phyloP scores from a whole-genome alignment of 2,329 filamentous ascomycete genomes.

The Phaeosphaeria sp. region DNA sequence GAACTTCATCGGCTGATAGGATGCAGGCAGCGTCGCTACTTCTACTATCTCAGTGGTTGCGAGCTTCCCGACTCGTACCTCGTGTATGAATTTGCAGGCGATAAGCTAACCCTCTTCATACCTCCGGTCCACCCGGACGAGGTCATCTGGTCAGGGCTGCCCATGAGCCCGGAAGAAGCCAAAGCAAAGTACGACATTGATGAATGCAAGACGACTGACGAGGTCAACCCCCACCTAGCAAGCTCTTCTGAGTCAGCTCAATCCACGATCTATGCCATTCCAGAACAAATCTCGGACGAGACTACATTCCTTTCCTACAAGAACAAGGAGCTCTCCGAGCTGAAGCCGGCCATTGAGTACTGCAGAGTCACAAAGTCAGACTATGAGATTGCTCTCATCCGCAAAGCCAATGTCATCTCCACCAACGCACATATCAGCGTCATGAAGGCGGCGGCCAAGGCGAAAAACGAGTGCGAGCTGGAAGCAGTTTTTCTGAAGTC shows the following conservation, averaged over 20 bases:
- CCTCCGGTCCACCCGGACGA: slow-evolving; percentile 86
- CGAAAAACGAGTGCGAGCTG: slow-evolving; percentile 80
- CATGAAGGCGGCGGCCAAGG: slow-evolving; percentile 66
- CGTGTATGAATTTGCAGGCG: slow-evolving; percentile 77
- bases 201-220: slow-evolving; percentile 72
- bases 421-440: slow-evolving; percentile 78
- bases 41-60: slow-evolving; percentile 93
- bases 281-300: slow-evolving; percentile 75
- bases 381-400: slow-evolving; percentile 85
- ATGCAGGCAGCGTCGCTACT: slow-evolving; percentile 83
- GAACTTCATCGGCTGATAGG: neutral
- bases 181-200: slow-evolving; percentile 71
- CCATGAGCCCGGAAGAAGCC: slow-evolving; percentile 78
- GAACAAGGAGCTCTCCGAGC: slow-evolving; percentile 63
- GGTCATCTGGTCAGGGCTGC: slow-evolving; percentile 93
- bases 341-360: slow-evolving; percentile 75
- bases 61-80: slow-evolving; percentile 80
- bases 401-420: slow-evolving; percentile 80
- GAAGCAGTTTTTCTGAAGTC: slow-evolving; percentile 80
- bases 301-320: slow-evolving; percentile 76
- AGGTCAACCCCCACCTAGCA: slow-evolving; percentile 77
- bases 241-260: slow-evolving; percentile 56
- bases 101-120: slow-evolving; percentile 85
- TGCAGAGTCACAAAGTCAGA: slow-evolving; percentile 82
- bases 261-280: slow-evolving; percentile 75